These are phyloP conservation scores for Delitschia confertaspora DNA, from an alignment of 495 filamentous ascomycete genomes.

Conservation along the genomic window DNA sequence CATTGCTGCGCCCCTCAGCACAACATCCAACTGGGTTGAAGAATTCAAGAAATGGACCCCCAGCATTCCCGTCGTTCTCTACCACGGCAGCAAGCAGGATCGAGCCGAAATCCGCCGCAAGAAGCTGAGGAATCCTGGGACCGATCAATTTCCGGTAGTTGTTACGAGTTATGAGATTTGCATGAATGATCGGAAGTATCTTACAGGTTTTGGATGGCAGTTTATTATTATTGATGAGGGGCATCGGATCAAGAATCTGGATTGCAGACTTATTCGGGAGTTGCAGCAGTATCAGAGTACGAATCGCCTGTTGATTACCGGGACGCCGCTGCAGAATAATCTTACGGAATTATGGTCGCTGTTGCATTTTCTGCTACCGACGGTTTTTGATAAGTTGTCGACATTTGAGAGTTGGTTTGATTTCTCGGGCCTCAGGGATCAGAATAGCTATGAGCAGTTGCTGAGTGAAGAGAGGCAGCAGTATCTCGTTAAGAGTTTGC, in stretches of 20 bases:
- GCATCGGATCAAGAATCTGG: slow-evolving; percentile 93
- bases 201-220: slow-evolving; percentile 81
- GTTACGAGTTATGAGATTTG: slow-evolving; percentile 95
- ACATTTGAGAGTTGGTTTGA: slow-evolving; percentile 95
- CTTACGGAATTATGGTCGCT: slow-evolving; percentile 92
- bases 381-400: slow-evolving; percentile 81
- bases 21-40: slow-evolving; percentile 91
- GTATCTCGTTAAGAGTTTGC: slow-evolving; percentile 78
- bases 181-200: slow-evolving; percentile 72
- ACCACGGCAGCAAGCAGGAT: slow-evolving; percentile 72
- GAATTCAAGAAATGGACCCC: slow-evolving; percentile 90
- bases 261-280: slow-evolving; percentile 83
- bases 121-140: slow-evolving; percentile 49
- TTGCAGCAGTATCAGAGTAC: slow-evolving; percentile 80
- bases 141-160: slow-evolving; percentile 73
- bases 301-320: slow-evolving; percentile 85
- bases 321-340: slow-evolving; percentile 93
- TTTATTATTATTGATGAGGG: slow-evolving; percentile 98
- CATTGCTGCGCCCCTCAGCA: slow-evolving; percentile 83
- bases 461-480: slow-evolving; percentile 70
- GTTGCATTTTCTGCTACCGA: slow-evolving; percentile 84
- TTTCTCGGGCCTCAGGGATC: slow-evolving; percentile 78
- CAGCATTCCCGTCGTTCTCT: slow-evolving; percentile 73
- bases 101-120: slow-evolving; percentile 64
- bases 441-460: slow-evolving; percentile 57